Base-by-base conservation (phyloP, 768 basidiomycete species). In the Russula olivacea region DNA sequence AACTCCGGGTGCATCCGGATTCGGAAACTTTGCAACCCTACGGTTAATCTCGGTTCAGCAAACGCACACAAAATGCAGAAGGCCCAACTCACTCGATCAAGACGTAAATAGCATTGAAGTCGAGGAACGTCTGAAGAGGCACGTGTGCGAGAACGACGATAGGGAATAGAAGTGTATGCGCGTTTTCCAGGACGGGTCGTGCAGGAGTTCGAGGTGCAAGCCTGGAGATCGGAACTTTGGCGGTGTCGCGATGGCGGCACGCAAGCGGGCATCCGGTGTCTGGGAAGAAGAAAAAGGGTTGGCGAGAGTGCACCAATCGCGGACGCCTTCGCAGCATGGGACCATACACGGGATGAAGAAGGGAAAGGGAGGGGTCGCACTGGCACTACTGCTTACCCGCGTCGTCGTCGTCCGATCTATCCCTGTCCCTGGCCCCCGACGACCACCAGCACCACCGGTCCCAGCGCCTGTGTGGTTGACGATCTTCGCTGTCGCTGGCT, bases 41-140 rank as follows among this genome's bases (percentile, higher is more conserved):
- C 1, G 36, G 51, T 62, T 38, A 61, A 45, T 32, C 34, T 34
- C 34, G 3, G 8, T 51, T 15, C 49, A 38, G 34, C 40, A 11
- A 45, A 50, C 56, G n/a, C n/a, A n/a, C n/a, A n/a, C n/a, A n/a
- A n/a, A n/a, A n/a, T n/a, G n/a, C n/a, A n/a, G n/a, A n/a, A n/a
- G n/a, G n/a, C n/a, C n/a, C n/a, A 8, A 86, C 91, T 77, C 71
- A 93, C 91, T 92, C 85, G n/a, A 30, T 71, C 68, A 94, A 73
- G 68, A 93, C 85, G 76, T 85, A 95, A 67, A 88, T 85, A 68
- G 87, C 85, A 73, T 94, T 93, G 73, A 93, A 92, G 71, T 96
- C 93, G 72, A 94, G 86, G 71, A 88, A 94, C 1, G 87, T 85
- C 72, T 93, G 91, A 11, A 90, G 72, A 28, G 84, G 83, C 48